Conservation (phyloP, 2,329 filamentous ascomycete species). For the Bipolaris bicolor region DNA sequence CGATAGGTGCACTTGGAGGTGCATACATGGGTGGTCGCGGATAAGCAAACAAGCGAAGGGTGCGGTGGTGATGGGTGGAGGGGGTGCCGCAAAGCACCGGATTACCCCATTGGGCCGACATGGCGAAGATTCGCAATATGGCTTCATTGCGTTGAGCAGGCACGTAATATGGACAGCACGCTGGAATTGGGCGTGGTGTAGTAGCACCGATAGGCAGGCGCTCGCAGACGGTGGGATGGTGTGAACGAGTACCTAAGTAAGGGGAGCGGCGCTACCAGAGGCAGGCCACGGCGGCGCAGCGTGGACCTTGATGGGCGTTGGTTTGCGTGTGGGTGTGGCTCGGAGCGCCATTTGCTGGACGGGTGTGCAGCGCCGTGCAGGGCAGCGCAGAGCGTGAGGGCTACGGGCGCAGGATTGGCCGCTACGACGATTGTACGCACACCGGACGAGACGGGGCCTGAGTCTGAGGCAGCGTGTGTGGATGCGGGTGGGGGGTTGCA, state of each 20-base stretch:
- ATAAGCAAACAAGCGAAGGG: not conserved
- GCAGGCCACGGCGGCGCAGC: slow-evolving; percentile 22
- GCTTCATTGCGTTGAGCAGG: slow-evolving; percentile 27
- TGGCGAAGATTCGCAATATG: slow-evolving; percentile 28
- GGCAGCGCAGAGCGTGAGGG: not conserved
- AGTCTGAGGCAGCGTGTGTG: slow-evolving; percentile 27
- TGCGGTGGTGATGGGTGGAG: slow-evolving; percentile 7
- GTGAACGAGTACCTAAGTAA: not conserved
- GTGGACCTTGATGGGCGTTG: slow-evolving; percentile 30
- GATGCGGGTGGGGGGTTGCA: slow-evolving; percentile 22
- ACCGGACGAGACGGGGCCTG: slow-evolving; percentile 19
- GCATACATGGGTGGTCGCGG: not conserved
- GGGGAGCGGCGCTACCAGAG: slow-evolving; percentile 20
- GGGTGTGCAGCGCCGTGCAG: not conserved
- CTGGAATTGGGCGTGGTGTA: slow-evolving; percentile 22
- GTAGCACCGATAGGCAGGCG: slow-evolving; percentile 31
- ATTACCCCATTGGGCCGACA: slow-evolving; percentile 20
- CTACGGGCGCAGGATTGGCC: not conserved
- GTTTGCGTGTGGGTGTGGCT: slow-evolving; percentile 3
- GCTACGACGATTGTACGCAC: not conserved
- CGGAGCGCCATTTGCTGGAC: slow-evolving; percentile 31
- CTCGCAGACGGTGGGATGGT: slow-evolving; percentile 17
- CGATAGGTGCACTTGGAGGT: slow-evolving; percentile 25
- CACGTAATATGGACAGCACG: slow-evolving; percentile 11
- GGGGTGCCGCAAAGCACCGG: slow-evolving; percentile 18